Base-by-base conservation (phyloP, 306 rosid genomes). In the Elaeagnus macrophylla region DNA sequence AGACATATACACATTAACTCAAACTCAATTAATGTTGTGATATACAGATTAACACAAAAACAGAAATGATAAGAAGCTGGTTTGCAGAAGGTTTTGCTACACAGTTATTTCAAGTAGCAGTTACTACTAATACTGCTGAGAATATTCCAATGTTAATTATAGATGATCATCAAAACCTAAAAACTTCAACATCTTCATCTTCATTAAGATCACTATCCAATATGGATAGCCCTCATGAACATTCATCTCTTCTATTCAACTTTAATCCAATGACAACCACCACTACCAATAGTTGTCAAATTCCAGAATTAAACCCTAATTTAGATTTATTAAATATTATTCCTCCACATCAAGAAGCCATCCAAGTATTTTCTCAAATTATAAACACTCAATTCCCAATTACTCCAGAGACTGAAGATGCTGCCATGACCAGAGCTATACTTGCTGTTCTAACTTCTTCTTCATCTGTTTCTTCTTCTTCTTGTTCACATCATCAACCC, bases 141-240 rank as follows among this genome's bases (percentile, higher is more conserved):
- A 25, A 25, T 25, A 25, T 25, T 15, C 37, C 53, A 19, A 52
- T 53, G 6, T n/a, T n/a, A n/a, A n/a, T n/a, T n/a, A n/a, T n/a
- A n/a, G n/a, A n/a, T n/a, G n/a, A n/a, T n/a, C 25, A 63, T 56
- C 91, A 71, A 39, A 76, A 80, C 61, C 83, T 77, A 37, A n/a
- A n/a, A n/a, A 81, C 67, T 9, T 70, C 97, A 48, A 86, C 96
- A 13, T 84, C 95, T 10, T 79, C 97, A 52, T 86, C 97, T 1
- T 91, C 95, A 17, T 56, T 83, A 53, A 83, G 78, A 79, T 89
- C 95, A 53, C 12, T 76, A n/a, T 79, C 97, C 52, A n/a, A n/a
- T n/a, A 55, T 81, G 42, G 94, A 76, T 12, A 84, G 88, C 78
- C 96, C 88, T 25, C 32, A 25, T 16, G 91, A 83, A 54, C 71